Conservation (phyloP, 1,139 yeast species). For the Yamadazyma spencermartinsiae region DNA sequence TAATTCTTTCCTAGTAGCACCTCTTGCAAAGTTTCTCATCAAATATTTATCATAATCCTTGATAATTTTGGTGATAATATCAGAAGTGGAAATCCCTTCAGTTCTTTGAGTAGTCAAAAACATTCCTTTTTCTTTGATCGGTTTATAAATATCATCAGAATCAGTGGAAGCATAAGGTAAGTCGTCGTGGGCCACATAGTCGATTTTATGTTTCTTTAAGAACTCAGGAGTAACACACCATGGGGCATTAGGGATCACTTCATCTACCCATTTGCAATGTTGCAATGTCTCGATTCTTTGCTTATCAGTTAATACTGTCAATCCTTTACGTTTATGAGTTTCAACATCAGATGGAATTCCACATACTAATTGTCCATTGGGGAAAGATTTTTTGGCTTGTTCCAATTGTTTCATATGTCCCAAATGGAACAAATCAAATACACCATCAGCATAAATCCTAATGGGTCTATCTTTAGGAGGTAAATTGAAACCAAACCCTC, state of each 20-base stretch:
- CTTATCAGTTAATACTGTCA: conserved; percentile 83
- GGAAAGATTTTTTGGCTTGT: conserved; percentile 92
- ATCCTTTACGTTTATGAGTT: conserved; percentile 89
- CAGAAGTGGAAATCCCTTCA: conserved; percentile 94
- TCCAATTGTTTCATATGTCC: conserved; percentile 98
- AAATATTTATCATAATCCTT: conserved; percentile 94
- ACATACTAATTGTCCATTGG: conserved; percentile 79
- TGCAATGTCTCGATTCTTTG: conserved; percentile 86
- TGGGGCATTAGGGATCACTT: conserved; percentile 90
- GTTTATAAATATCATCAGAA: conserved; percentile 87
- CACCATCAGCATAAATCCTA: conserved; percentile 95
- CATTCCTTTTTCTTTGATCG: conserved; percentile 87
- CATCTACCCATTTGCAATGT: conserved; percentile 98
- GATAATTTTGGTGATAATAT: conserved; percentile 90
- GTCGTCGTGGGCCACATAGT: conserved; percentile 97
- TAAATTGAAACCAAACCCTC: conserved; percentile 66
- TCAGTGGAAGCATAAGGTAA: conserved; percentile 88
- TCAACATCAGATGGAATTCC: conserved; percentile 90
- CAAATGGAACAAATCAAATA: conserved; percentile 90
- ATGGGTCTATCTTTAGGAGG: conserved; percentile 89
- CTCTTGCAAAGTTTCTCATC: conserved; percentile 96
- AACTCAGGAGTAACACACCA: conserved; percentile 92
- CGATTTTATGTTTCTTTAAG: conserved; percentile 74
- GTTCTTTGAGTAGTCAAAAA: conserved; percentile 95
- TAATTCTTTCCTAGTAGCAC: conserved; percentile 93